A percentile compares a stretch with the other conserved stretches of the same genome.
Conservation (phyloP, 306 rosid genomes). For the Cucumis hystrix region DNA sequence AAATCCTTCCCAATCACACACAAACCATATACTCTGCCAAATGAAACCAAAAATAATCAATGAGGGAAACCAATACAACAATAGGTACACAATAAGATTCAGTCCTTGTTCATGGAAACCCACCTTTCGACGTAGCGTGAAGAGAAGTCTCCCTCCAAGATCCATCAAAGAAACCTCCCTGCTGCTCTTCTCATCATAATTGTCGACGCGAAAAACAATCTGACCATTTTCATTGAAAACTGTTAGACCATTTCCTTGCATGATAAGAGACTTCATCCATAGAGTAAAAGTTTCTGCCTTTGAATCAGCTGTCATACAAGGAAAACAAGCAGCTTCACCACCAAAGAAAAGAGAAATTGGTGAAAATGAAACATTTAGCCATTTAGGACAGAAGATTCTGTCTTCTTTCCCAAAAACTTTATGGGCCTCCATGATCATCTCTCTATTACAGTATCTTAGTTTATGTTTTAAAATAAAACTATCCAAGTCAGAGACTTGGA, state of each 20-base stretch:
- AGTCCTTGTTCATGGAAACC: neutral
- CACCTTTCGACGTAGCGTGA: conserved; percentile 20
- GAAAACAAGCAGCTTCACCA: neutral
- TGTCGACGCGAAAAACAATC: conserved; percentile 23
- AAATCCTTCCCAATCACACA: neutral
- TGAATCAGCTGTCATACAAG: conserved; percentile 6
- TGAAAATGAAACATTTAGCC: neutral
- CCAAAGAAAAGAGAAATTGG: neutral
- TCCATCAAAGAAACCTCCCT: conserved; percentile 31
- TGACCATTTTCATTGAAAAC: conserved; percentile 19
- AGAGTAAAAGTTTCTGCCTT: conserved; percentile 18
- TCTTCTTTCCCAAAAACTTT: neutral
- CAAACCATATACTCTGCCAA: neutral
- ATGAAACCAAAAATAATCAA: neutral
- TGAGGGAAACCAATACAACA: neutral
- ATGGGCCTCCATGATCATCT: conserved; percentile 2
- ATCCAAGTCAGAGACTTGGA: neutral
- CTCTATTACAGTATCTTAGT: neutral
- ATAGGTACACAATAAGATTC: neutral
- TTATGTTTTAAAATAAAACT: neutral
- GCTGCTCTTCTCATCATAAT: conserved; percentile 20
- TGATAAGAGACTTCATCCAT: conserved; percentile 33
- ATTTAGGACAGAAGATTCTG: neutral
- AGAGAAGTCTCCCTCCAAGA: conserved; percentile 24
- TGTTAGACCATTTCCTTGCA: conserved; percentile 33